Evolutionary conservation across 2,329 filamentous ascomycete species (phyloP), one percentile per base, ranked within the genome.

Genomic region (Alternaria sp.): DNA sequence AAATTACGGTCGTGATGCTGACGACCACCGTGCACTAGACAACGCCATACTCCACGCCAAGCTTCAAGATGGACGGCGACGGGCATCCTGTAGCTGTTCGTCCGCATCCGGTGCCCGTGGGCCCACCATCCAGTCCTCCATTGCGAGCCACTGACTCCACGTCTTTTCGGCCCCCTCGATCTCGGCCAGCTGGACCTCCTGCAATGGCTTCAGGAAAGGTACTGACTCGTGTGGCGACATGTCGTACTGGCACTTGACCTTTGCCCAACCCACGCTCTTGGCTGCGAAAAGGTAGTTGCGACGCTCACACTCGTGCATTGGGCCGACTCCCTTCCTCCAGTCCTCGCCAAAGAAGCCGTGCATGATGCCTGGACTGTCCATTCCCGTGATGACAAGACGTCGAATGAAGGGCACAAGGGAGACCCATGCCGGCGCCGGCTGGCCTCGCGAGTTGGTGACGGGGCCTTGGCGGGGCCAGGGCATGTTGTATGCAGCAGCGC

Each of bases 91-190:
- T 25, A 61, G 66, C 30, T 70, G 67, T 45, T 76, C 75, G 44
- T 77, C 74, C n/a, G 73, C 74, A 61, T 77, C 74, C 7, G 91
- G 91, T 30, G 90, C 90, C 65, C 92, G 84, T 1, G 92, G 91
- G 3, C 94, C 94, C n/a, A 97, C 84, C 93, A 97, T 97, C 95
- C 95, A 98, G 79, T 97, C 95, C 80, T 97, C 93, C 93, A 97
- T 96, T 12, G 93, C 93, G 30, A 97, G 83, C 95, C 95, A 98
- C 74, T 95, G 90, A 77, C 93, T 96, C 96, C 96, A 99, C 63
- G 86, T 89, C 65, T 87, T 86, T 81, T 98, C 95, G 0, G 94
- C 94, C 13, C 84, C 87, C 66, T 92, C 87, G 65, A 98, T 92
- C 82, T 98, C 96, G 21, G 88, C 87, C 74, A 95, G 89, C 8